Evolutionary conservation across 257 asterid genomes (phyloP), one percentile per base, ranked within the genome.

Genomic region (Solanum ossicruentum): DNA sequence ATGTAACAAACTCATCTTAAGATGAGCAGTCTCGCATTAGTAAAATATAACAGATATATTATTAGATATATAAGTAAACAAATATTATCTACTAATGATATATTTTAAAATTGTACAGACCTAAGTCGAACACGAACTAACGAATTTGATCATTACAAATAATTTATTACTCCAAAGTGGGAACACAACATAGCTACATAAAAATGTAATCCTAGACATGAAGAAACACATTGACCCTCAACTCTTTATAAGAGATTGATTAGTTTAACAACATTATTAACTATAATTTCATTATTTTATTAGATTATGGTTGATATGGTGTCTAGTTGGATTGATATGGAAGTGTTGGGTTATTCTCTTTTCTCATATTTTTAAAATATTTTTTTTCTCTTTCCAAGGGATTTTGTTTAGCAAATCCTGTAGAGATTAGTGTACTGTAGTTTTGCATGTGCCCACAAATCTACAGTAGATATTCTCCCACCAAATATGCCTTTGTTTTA

Each of bases 361-460:
- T 39, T 83, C 55, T 80, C 21, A 45, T 28, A 5, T 39, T 60
- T 20, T 65, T 9, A 18, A 67, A 6, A 65, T 71, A 63, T 47
- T 54, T n/a, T 20, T 84, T 77, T 81, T 67, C 84, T 83, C 60
- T 57, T 45, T 57, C 58, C 81, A 11, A 21, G 12, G 63, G 87
- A 80, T 83, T 70, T 85, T 82, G 86, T 81, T 83, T 82, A 60
- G 82, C 81, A 83, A 70, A 70, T 86, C 81, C 69, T 85, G 84
- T 84, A 84, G 41, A 39, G 84, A 32, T 32, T 83, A 85, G 58
- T 67, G 60, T 17, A 36, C 80, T 21, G 72, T 43, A 83, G 87
- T 84, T 83, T 84, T 84, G 85, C 90, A 88, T 91, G 93, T 89
- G 92, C 88, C 66, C 81, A 81, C 65, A 67, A 89, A 91, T 91